These are phyloP conservation scores for Phanerochaete carnosa DNA, from an alignment of 768 basidiomycete genomes.

Conservation along the genomic window DNA sequence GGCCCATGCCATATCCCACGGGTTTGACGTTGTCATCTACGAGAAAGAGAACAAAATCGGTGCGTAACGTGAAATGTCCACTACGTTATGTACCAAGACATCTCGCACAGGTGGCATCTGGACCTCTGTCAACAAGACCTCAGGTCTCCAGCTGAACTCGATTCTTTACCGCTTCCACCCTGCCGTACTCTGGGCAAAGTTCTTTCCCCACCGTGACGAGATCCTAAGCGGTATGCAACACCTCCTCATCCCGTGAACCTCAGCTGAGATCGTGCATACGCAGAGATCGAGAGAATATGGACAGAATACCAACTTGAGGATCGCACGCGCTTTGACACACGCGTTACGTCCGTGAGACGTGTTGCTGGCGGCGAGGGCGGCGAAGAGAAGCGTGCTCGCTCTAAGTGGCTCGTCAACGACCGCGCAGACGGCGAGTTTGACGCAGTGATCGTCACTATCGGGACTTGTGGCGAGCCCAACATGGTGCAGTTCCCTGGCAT, in stretches of 20 bases:
- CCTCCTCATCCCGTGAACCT: neutral
- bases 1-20: slow-evolving; percentile 47
- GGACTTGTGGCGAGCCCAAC: slow-evolving; percentile 47
- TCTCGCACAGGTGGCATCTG: slow-evolving; percentile 42
- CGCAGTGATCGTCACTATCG: slow-evolving; percentile 46
- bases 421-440: slow-evolving; percentile 45
- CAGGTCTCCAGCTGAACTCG: slow-evolving; percentile 49
- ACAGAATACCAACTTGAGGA: slow-evolving; percentile 45
- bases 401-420: slow-evolving; percentile 46
- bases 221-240: slow-evolving; percentile 38
- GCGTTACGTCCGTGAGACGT: slow-evolving; percentile 35
- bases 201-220: slow-evolving; percentile 48
- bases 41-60: slow-evolving; percentile 30
- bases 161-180: slow-evolving; percentile 51
- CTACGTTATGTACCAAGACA: slow-evolving; percentile 23
- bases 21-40: slow-evolving; percentile 50
- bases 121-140: slow-evolving; percentile 49
- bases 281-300: slow-evolving; percentile 43
- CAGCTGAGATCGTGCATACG: neutral
- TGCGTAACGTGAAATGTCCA: slow-evolving; percentile 5
- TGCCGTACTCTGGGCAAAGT: slow-evolving; percentile 38
- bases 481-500: slow-evolving; percentile 43
- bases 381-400: slow-evolving; percentile 16
- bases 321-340: slow-evolving; percentile 42
- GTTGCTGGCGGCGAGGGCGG: slow-evolving; percentile 13